These are phyloP conservation scores for Yarrowia keelungensis DNA, from an alignment of 805 yeast genomes.

Conservation along the genomic window DNA sequence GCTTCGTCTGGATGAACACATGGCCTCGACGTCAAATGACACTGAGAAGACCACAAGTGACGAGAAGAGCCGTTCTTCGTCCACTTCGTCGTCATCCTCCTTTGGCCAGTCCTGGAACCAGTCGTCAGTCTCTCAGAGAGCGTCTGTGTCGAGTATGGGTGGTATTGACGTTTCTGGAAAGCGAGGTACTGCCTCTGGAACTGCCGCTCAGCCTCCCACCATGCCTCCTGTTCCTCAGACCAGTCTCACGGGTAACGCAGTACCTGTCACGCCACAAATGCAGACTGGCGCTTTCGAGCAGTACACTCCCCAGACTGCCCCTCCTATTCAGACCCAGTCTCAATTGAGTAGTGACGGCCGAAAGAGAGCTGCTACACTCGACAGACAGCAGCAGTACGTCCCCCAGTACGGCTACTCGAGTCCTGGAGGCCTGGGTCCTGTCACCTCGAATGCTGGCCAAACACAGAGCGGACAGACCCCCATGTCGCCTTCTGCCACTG, in stretches of 20 bases:
- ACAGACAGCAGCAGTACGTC: constrained; percentile 34
- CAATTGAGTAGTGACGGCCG: constrained; percentile 22
- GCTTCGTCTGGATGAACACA: constrained; percentile 15
- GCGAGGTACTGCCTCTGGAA: not conserved
- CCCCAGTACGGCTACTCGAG: constrained; percentile 8
- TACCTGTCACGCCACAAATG: constrained; percentile 28
- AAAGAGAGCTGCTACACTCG: constrained; percentile 29
- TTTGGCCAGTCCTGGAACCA: constrained; percentile 34
- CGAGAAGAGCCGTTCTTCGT: constrained; percentile 16
- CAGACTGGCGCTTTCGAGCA: constrained; percentile 21
- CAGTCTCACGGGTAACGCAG: too few relatives aligned
- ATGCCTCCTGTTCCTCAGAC: too few relatives aligned
- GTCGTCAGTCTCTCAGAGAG: constrained; percentile 21
- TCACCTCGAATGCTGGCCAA: not conserved
- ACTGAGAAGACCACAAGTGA: not conserved
- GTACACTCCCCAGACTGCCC: constrained; percentile 31
- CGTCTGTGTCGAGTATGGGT: not conserved
- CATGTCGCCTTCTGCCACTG: too few relatives aligned
- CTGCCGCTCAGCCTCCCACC: too few relatives aligned
- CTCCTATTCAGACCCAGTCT: constrained; percentile 25
- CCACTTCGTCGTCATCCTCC: constrained; percentile 24
- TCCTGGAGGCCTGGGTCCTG: not conserved
- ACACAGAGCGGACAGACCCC: too few relatives aligned
- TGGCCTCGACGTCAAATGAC: not conserved
- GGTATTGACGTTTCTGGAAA: constrained; percentile 4